These are phyloP conservation scores for Sutorius australiensis DNA, from an alignment of 768 basidiomycete genomes.

Conservation along the genomic window DNA sequence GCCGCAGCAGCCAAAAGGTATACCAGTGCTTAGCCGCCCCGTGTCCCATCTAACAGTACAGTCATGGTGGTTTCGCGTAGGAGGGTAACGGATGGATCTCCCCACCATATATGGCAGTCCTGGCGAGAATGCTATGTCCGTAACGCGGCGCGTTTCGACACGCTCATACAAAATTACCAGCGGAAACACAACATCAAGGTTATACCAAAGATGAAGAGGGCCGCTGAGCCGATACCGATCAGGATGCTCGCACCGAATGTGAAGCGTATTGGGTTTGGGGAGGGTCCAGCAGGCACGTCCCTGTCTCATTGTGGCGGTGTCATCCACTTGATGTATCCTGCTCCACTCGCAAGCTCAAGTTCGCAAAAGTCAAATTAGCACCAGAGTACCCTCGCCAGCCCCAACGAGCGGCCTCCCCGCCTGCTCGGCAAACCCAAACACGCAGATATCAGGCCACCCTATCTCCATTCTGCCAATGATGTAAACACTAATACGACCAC, in stretches of 20 bases:
- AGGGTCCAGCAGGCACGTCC: constrained; percentile 3
- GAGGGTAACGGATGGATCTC: constrained; percentile 41
- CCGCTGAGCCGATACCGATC: neutral
- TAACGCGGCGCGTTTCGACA: constrained; percentile 41
- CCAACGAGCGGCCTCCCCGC: neutral
- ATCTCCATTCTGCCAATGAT: neutral
- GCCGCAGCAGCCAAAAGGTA: constrained; percentile 45
- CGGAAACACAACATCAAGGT: constrained; percentile 22
- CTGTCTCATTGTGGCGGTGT: neutral
- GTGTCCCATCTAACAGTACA: no score
- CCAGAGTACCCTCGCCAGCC: neutral
- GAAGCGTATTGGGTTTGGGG: constrained; percentile 9
- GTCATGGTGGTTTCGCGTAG: constrained; percentile 23
- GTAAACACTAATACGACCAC: neutral
- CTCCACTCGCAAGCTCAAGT: neutral
- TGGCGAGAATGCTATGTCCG: constrained; percentile 60
- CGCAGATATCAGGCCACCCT: neutral
- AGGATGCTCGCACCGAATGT: neutral
- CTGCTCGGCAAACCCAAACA: neutral
- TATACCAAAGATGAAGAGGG: constrained; percentile 4
- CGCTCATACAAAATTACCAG: constrained; percentile 39
- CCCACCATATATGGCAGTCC: constrained; percentile 51
- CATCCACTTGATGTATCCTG: neutral
- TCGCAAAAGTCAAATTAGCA: neutral
- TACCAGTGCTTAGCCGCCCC: constrained; percentile 39